Conservation (phyloP, 2,329 filamentous ascomycete species). For the Penicillium sp. region DNA sequence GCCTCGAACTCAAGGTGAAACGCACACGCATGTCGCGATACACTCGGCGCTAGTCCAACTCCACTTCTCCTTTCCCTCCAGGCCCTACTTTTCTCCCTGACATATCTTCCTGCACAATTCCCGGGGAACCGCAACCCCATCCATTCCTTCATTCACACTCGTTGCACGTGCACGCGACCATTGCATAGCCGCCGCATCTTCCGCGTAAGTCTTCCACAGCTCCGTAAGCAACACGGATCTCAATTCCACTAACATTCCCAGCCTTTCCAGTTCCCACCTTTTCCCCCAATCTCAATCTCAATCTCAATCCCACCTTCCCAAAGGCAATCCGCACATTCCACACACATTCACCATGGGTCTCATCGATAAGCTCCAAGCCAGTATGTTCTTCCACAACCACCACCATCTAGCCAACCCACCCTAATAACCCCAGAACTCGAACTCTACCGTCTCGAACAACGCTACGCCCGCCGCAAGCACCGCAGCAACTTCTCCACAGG, state of each 20-base stretch:
- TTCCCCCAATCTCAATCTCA: too few species aligned
- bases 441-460: slow-evolving; percentile 91
- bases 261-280: background rate
- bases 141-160: background rate
- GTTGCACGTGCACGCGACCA: background rate
- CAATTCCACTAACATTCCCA: background rate
- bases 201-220: too few species aligned
- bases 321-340: background rate
- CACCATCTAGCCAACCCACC: slow-evolving; percentile 40
- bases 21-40: background rate
- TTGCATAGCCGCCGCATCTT: background rate
- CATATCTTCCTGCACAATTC: background rate
- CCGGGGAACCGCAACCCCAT: background rate
- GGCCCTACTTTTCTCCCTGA: background rate
- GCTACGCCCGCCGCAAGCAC: slow-evolving; percentile 88
- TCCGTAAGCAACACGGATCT: background rate
- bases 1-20: background rate
- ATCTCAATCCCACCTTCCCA: too few species aligned
- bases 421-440: slow-evolving; percentile 69
- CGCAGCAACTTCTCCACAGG: slow-evolving; percentile 87
- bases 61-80: background rate
- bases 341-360: slow-evolving; percentile 46
- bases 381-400: slow-evolving; percentile 37
- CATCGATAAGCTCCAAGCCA: slow-evolving; percentile 53
- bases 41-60: background rate